These are phyloP conservation scores for grape (Vitis vinifera) DNA, from an alignment of 164 flowering plant genomes.

Conservation along the genomic window DNA sequence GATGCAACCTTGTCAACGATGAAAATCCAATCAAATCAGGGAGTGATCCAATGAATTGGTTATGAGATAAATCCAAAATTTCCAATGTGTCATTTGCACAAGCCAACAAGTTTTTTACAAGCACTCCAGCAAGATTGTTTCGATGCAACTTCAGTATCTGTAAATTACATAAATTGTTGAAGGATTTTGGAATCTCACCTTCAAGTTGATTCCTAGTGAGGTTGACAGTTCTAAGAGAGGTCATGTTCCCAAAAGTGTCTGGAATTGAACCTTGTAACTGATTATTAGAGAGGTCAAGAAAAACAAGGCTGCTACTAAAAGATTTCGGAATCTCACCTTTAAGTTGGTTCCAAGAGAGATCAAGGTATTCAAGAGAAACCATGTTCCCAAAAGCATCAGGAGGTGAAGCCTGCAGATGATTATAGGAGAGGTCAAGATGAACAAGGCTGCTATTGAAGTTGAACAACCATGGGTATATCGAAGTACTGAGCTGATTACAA, in stretches of 20 bases:
- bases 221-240: conserved; percentile 10
- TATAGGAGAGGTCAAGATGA: no score
- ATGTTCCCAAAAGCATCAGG: not conserved
- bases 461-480: conserved; percentile 9
- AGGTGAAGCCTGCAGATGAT: no score
- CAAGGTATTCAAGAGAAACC: not conserved
- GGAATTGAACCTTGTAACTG: conserved; percentile 13
- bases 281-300: not conserved
- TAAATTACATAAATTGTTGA: conserved; percentile 15
- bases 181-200: conserved; percentile 14
- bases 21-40: conserved; percentile 14
- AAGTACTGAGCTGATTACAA: not conserved
- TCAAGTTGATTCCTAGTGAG: conserved; percentile 5
- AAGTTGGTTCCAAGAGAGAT: no score
- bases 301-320: no score
- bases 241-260: conserved; percentile 10
- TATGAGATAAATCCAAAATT: not conserved
- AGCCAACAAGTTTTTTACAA: not conserved
- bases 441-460: not conserved
- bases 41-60: conserved; percentile 15
- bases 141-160: not conserved
- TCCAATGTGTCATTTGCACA: not conserved
- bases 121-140: conserved; percentile 3
- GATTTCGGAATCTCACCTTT: no score
- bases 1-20: conserved; percentile 10